A percentile compares a stretch with the other conserved stretches of the same genome.
Conservation (phyloP, 208 protist species). For the Trypanosomatidae sp. region DNA sequence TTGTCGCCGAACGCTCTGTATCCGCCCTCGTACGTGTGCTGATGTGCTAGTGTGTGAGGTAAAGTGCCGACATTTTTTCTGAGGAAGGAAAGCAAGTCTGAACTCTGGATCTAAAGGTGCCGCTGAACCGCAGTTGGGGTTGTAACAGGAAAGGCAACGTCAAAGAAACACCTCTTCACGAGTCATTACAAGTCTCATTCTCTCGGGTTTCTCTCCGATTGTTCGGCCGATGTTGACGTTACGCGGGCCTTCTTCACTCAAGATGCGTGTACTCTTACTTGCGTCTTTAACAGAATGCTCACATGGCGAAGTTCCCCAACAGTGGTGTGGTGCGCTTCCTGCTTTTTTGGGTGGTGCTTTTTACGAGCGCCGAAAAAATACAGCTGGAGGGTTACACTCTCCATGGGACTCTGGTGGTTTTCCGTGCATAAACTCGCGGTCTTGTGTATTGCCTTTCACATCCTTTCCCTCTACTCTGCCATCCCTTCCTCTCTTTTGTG, state of each 20-base stretch:
- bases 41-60: background rate
- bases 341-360: background rate
- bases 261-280: background rate
- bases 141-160: background rate
- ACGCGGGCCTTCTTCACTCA: background rate
- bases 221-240: background rate
- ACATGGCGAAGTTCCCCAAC: background rate
- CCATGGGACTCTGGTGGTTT: background rate
- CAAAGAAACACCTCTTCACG: background rate
- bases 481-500: background rate
- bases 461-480: background rate
- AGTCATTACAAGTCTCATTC: background rate
- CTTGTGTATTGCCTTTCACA: conserved; percentile 1
- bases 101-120: background rate
- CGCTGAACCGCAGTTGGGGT: background rate
- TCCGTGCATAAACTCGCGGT: background rate
- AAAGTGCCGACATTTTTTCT: background rate
- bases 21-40: background rate
- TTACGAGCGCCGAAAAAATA: background rate
- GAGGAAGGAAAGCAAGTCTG: background rate
- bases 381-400: background rate
- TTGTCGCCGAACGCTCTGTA: background rate
- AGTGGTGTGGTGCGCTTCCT: background rate
- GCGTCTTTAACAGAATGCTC: background rate
- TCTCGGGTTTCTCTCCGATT: background rate